Evolutionary conservation across 2,329 filamentous ascomycete genomes (phyloP).

Genomic region (Hymenoscyphus albidus): DNA sequence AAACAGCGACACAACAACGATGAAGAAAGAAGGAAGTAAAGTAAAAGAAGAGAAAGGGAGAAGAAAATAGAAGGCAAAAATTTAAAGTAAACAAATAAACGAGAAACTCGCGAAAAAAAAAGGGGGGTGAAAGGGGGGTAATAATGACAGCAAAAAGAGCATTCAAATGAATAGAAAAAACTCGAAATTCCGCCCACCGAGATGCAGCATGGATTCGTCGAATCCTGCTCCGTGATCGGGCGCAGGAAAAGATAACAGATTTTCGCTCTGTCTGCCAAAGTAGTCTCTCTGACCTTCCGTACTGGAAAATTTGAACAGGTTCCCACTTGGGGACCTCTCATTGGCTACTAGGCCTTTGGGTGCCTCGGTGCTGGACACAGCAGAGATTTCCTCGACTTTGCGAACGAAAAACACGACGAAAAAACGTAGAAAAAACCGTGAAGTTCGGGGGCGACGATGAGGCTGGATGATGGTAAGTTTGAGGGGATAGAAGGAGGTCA

Average conservation of each 20-base stretch:
- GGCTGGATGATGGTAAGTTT: constrained; percentile 8
- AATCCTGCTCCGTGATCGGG: not conserved
- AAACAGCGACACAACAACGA: not conserved
- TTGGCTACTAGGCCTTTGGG: constrained; percentile 14
- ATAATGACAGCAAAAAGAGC: not conserved
- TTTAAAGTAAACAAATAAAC: not conserved
- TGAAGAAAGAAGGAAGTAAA: not conserved
- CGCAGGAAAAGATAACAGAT: not conserved
- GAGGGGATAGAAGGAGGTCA: constrained; percentile 8
- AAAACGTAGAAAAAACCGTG: constrained; percentile 15
- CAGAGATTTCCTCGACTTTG: constrained; percentile 8
- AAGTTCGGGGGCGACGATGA: constrained; percentile 15
- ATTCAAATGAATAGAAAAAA: too few species aligned
- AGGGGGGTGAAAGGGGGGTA: not conserved
- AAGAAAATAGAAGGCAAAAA: not conserved
- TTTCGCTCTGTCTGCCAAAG: constrained; percentile 35
- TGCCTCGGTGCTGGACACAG: constrained; percentile 14
- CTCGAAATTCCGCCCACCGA: not conserved
- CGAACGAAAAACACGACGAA: constrained; percentile 17
- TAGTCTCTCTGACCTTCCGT: constrained; percentile 7
- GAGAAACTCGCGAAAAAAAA: not conserved
- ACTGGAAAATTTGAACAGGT: constrained; percentile 6
- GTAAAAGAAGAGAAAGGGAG: not conserved
- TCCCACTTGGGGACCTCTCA: constrained; percentile 19
- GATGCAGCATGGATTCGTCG: not conserved